phyloP scores from a whole-genome alignment of 148 eudicot species.

The Spergularia marina region DNA sequence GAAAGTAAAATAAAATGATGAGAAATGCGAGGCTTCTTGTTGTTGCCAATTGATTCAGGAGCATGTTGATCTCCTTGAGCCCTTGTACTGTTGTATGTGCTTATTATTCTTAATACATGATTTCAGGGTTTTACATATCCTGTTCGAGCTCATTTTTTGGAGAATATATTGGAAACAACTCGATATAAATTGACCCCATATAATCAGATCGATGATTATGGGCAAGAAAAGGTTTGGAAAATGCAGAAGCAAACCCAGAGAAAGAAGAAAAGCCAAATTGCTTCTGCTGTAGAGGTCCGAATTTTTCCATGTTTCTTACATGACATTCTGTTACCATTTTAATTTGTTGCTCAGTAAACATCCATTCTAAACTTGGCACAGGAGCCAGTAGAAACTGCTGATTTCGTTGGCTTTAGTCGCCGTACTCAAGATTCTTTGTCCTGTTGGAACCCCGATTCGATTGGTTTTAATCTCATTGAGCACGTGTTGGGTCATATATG shows the following conservation, averaged over 20 bases:
- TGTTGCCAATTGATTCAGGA: background rate
- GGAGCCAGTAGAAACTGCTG: constrained; percentile 70
- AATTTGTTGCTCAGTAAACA: constrained; percentile 13
- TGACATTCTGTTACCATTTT: background rate
- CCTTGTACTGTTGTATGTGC: too few relatives aligned
- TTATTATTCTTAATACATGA: constrained; percentile 1
- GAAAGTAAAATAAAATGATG: background rate
- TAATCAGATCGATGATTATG: constrained; percentile 97
- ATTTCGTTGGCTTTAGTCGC: constrained; percentile 60
- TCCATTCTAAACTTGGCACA: constrained; percentile 35
- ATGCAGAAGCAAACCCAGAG: constrained; percentile 83
- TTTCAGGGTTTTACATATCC: constrained; percentile 95
- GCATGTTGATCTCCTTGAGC: too few relatives aligned
- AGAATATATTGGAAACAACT: constrained; percentile 81
- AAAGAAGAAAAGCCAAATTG: constrained; percentile 91
- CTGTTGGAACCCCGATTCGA: constrained; percentile 98
- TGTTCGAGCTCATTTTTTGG: constrained; percentile 83
- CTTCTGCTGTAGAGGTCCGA: constrained; percentile 89
- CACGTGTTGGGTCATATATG: constrained; percentile 79
- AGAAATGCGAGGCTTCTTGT: background rate
- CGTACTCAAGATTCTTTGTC: constrained; percentile 74
- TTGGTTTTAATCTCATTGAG: constrained; percentile 96
- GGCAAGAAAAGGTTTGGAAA: constrained; percentile 94
- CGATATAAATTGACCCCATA: constrained; percentile 68
- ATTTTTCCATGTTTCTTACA: constrained; percentile 1